Conservation (phyloP, 805 yeast species). For the Kuraishia piskuri region DNA sequence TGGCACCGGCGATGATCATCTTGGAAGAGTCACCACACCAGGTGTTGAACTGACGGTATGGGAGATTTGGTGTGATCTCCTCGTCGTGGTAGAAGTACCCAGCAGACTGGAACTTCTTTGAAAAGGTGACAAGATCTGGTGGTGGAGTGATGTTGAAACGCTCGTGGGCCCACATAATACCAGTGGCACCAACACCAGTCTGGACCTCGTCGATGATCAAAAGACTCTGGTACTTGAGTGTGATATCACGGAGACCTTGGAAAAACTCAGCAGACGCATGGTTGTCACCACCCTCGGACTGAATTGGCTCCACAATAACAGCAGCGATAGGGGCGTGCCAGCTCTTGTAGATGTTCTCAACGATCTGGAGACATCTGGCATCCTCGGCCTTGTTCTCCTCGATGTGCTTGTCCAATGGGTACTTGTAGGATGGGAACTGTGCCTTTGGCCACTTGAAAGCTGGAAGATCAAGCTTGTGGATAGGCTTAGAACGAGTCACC, state of each 20-base stretch:
- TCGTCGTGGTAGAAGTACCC: slow-evolving; percentile 61
- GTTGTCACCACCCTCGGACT: slow-evolving; percentile 73
- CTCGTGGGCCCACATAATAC: slow-evolving; percentile 68
- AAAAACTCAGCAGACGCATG: slow-evolving; percentile 55
- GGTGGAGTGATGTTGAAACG: slow-evolving; percentile 54
- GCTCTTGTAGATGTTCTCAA: slow-evolving; percentile 30
- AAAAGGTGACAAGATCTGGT: slow-evolving; percentile 63
- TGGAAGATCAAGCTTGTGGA: slow-evolving; percentile 52
- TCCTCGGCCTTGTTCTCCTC: slow-evolving; percentile 44
- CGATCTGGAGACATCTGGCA: slow-evolving; percentile 32
- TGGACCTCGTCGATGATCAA: slow-evolving; percentile 69
- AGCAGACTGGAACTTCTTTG: slow-evolving; percentile 67
- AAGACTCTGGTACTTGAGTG: slow-evolving; percentile 46
- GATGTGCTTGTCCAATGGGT: slow-evolving; percentile 66
- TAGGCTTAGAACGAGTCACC: slow-evolving; percentile 46
- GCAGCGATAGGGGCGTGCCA: slow-evolving; percentile 42
- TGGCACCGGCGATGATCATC: slow-evolving; percentile 54
- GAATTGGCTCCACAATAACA: slow-evolving; percentile 51
- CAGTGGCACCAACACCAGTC: slow-evolving; percentile 69
- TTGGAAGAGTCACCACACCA: slow-evolving; percentile 76
- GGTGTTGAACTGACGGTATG: slow-evolving; percentile 66
- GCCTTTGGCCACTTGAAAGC: slow-evolving; percentile 53
- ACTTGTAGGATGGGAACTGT: slow-evolving; percentile 69
- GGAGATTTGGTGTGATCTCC: slow-evolving; percentile 46
- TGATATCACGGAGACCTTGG: slow-evolving; percentile 54